phyloP scores from a whole-genome alignment of 495 filamentous ascomycete genomes.

The Stereocaulon alpinum region DNA sequence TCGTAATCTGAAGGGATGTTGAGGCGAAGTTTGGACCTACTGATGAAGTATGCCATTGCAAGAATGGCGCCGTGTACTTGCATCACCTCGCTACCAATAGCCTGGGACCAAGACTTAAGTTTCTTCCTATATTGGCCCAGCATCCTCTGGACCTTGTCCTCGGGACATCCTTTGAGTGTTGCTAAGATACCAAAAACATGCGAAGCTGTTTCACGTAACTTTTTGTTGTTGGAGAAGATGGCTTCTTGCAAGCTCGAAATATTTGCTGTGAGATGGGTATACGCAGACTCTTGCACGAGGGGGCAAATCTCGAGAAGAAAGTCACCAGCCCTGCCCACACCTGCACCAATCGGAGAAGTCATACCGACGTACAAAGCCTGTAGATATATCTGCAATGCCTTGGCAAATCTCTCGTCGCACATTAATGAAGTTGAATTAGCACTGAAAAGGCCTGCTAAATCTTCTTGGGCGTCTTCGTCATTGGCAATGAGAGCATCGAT shows the following conservation, averaged over 20 bases:
- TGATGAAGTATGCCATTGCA: slow-evolving; percentile 48
- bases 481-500: slow-evolving; percentile 59
- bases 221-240: slow-evolving; percentile 57
- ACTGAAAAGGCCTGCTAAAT: slow-evolving; percentile 44
- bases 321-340: slow-evolving; percentile 44
- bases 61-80: slow-evolving; percentile 50
- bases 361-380: slow-evolving; percentile 50
- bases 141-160: slow-evolving; percentile 30
- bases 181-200: slow-evolving; percentile 69
- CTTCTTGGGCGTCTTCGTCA: slow-evolving; percentile 47
- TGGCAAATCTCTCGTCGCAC: slow-evolving; percentile 1
- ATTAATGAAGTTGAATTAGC: slow-evolving; percentile 23
- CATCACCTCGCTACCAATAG: slow-evolving; percentile 51
- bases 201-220: slow-evolving; percentile 51
- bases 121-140: slow-evolving; percentile 32
- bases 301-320: slow-evolving; percentile 60
- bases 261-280: slow-evolving; percentile 40
- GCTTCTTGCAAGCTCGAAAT: slow-evolving; percentile 43
- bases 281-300: slow-evolving; percentile 42
- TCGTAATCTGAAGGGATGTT: slow-evolving; percentile 27
- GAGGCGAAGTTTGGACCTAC: slow-evolving; percentile 44
- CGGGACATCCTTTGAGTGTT: slow-evolving; percentile 45
- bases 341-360: slow-evolving; percentile 35
- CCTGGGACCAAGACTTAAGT: slow-evolving; percentile 40
- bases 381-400: slow-evolving; percentile 34